Conservation (phyloP, 73 alveolate genomes). For the Paramecium bursaria region DNA sequence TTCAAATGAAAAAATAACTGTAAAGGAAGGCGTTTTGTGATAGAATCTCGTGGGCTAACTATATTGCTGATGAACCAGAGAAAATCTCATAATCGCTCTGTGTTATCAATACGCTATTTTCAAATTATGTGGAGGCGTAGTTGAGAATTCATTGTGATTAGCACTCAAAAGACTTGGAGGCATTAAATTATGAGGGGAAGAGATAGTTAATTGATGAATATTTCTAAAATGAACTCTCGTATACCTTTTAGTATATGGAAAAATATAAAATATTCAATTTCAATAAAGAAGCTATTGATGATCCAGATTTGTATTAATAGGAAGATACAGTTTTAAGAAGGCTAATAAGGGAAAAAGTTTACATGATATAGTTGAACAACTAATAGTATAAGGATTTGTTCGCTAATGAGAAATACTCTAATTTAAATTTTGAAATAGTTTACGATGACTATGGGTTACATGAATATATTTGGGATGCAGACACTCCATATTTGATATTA, state of each 20-base stretch:
- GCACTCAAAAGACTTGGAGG: conserved; percentile 25
- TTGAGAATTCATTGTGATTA: conserved; percentile 44
- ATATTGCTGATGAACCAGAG: conserved; percentile 59
- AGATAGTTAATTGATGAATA: conserved; percentile 15
- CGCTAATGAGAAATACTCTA: conserved; percentile 2
- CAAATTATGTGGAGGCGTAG: conserved; percentile 40
- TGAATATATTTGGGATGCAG: conserved; percentile 55
- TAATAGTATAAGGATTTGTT: conserved; percentile 12
- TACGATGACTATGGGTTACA: conserved; percentile 50
- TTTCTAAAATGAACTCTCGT: conserved; percentile 25
- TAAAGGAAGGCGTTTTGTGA: conserved; percentile 35
- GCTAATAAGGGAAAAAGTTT: not conserved
- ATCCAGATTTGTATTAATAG: not conserved
- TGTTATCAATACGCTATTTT: conserved; percentile 26
- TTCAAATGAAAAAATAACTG: conserved; percentile 28
- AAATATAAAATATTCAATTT: too few relatives aligned
- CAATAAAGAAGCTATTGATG: conserved; percentile 44
- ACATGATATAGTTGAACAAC: not conserved
- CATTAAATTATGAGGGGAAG: not conserved
- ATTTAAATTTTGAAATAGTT: conserved; percentile 37
- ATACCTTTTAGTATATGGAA: conserved; percentile 40
- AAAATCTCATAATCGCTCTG: conserved; percentile 31
- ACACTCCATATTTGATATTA: conserved; percentile 39
- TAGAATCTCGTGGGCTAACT: conserved; percentile 54
- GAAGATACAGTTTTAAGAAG: conserved; percentile 19